These are phyloP conservation scores for Aspergillus piperis DNA, from an alignment of 2,329 filamentous ascomycete genomes.

Conservation along the genomic window DNA sequence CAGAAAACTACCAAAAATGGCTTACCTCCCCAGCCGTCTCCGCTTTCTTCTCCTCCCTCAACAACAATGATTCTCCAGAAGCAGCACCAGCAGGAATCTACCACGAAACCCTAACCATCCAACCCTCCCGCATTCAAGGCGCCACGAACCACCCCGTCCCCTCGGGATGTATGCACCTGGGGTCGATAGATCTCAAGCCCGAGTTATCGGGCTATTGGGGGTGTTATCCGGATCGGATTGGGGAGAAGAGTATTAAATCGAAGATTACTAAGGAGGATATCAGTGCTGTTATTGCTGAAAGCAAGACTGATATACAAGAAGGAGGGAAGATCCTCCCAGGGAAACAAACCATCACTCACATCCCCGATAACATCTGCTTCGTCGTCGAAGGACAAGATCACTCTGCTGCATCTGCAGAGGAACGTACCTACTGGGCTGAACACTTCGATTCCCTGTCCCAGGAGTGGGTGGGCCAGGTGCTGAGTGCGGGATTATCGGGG, in stretches of 20 bases:
- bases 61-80: no score
- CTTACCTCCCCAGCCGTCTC: conserved; percentile 12
- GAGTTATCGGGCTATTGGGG: conserved; percentile 25
- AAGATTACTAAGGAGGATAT: not conserved
- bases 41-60: conserved; percentile 17
- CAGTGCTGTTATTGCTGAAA: no score
- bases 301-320: not conserved
- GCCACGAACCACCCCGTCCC: conserved; percentile 12
- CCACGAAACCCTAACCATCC: conserved; percentile 20
- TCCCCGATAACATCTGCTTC: conserved; percentile 23
- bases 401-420: not conserved
- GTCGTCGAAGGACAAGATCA: conserved; percentile 24
- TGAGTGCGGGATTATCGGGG: not conserved
- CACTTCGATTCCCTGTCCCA: conserved; percentile 11
- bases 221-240: conserved; percentile 18
- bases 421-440: conserved; percentile 17
- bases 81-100: conserved; percentile 21
- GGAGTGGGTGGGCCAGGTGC: conserved; percentile 15
- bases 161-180: conserved; percentile 15
- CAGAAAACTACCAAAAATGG: conserved; percentile 14
- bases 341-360: conserved; percentile 3
- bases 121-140: conserved; percentile 12
- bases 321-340: not conserved
- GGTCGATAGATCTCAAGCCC: not conserved
- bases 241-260: not conserved